Base-by-base conservation (phyloP, 106 monocot genomes). In the Platanthera zijinensis region DNA sequence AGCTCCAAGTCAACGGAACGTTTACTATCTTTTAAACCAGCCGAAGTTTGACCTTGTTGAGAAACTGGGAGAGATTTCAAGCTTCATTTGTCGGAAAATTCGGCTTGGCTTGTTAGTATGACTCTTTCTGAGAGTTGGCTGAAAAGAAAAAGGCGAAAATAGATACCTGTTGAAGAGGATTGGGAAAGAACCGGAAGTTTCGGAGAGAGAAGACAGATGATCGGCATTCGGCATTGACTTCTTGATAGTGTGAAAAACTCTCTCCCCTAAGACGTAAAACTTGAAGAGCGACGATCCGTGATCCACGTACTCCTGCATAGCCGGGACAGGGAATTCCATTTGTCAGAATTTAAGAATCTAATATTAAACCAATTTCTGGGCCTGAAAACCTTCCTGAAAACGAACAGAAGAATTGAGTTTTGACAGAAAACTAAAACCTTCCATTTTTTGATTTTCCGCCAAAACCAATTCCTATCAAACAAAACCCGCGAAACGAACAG, bases 191-290 rank as follows among this genome's bases (percentile, higher is more conserved):
- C 86, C 86, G 52, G 77, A 73, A 75, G 82, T 83, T 79, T 82
- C 85, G 48, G 86, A 83, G 8, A 73, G 54, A 59, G 80, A 84
- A 52, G 75, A 57, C n/a, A 99, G 84, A 86, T 67, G 75, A 77
- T 76, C 76, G 19, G 94, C 75, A 90, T 99, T 99, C 54, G 97
- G 97, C 89, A 99, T 91, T 39, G 97, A 99, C 50, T 92, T 92
- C 79, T 87, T 99, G 51, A 83, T 81, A 79, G 92, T 85, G 80
- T 99, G 84, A 67, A 99, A 99, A 46, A 99, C 76, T 79, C 84
- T 88, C 19, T 86, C 81, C 45, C 97, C 97, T 74, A 99, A 57
- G 18, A 86, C 86, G 81, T 99, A 99, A 78, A 99, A 83, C 69
- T 99, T 99, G 81, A 80, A 99, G 39, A 99, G 78, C 9, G 45